Conservation (phyloP, 345 rosid species). For the Syzygium oleosum region DNA sequence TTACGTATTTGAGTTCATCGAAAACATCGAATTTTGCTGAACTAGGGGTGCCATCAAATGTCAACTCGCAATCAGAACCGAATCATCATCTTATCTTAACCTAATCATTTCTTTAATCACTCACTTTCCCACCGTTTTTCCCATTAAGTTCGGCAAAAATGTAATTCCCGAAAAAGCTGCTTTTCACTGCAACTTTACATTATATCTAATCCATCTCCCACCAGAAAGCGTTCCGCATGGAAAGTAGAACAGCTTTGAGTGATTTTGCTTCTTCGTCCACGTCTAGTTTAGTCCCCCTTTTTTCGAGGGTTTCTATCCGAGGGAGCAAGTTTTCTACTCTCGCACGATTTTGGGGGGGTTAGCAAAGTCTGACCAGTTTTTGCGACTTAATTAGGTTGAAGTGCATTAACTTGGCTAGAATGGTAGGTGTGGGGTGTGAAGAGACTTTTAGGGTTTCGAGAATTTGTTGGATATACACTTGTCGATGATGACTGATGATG, state of each 20-base stretch:
- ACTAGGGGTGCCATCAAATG: background rate
- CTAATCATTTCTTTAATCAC: background rate
- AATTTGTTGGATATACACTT: background rate
- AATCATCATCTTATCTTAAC: background rate
- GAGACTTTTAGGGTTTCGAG: background rate
- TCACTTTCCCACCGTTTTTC: background rate
- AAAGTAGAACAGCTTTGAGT: background rate
- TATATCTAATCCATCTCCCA: background rate
- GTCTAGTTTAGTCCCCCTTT: background rate
- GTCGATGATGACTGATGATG: background rate
- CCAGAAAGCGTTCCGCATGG: background rate
- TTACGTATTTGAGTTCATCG: background rate
- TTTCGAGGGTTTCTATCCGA: background rate
- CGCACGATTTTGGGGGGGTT: background rate
- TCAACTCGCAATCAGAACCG: background rate
- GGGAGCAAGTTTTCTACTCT: background rate
- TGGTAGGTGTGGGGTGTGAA: background rate
- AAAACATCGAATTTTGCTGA: background rate
- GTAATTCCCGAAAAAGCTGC: background rate
- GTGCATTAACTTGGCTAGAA: background rate
- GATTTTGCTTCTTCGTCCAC: background rate
- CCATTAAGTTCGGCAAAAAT: conserved; percentile 12
- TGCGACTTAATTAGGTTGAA: background rate
- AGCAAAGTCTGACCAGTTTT: background rate
- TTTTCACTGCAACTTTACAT: background rate